These are phyloP conservation scores for Stylosanthes scabra DNA, from an alignment of 331 rosid species.

Conservation along the genomic window DNA sequence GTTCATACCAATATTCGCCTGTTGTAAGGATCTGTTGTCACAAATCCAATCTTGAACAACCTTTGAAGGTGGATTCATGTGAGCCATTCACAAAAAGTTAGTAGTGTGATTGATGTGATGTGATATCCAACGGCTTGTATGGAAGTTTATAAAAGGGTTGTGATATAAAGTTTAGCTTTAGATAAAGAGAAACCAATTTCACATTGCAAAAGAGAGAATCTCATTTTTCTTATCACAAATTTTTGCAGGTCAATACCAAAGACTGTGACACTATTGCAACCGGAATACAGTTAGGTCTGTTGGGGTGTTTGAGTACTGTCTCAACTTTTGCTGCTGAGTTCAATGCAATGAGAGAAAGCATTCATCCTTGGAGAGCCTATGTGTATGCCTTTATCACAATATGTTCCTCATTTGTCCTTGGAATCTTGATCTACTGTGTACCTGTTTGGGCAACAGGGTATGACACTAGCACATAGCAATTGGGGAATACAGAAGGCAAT, in stretches of 20 bases:
- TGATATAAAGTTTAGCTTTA: background rate
- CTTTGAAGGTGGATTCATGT: background rate
- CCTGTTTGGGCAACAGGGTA: conserved; percentile 72
- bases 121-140: background rate
- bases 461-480: conserved; percentile 43
- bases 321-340: conserved; percentile 85
- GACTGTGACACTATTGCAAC: conserved; percentile 54
- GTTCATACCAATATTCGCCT: background rate
- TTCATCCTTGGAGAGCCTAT: conserved; percentile 74
- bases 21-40: background rate
- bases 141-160: background rate
- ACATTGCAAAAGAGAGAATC: background rate
- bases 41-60: background rate
- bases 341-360: conserved; percentile 78
- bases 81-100: background rate
- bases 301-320: conserved; percentile 91
- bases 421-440: conserved; percentile 67
- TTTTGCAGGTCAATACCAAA: conserved; percentile 60
- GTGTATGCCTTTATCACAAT: conserved; percentile 66
- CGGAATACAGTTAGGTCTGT: conserved; percentile 73
- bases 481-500: background rate
- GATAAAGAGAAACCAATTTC: conserved; percentile 7
- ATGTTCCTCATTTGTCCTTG: conserved; percentile 58
- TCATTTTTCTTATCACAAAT: background rate
- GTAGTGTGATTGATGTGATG: background rate